phyloP scores from a whole-genome alignment of 2,329 filamentous ascomycete genomes.

The Mollisia scopiformis region DNA sequence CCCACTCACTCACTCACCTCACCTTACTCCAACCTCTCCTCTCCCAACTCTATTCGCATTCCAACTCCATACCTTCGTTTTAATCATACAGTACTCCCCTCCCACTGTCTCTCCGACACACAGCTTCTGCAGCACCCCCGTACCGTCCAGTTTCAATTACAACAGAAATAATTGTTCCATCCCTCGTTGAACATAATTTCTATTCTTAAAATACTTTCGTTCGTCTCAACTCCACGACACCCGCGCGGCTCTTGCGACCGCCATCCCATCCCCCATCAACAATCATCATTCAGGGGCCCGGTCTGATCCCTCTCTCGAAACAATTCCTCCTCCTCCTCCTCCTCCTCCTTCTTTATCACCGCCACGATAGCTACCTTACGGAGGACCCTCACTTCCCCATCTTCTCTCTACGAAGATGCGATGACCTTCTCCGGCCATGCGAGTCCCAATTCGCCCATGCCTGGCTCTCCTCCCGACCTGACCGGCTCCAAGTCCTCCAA shows the following conservation, averaged over 20 bases:
- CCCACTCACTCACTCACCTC: not conserved
- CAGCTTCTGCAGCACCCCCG: constrained; percentile 21
- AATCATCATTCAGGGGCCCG: not conserved
- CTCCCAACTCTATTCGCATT: not conserved
- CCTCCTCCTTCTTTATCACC: constrained; percentile 16
- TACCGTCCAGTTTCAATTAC: not conserved
- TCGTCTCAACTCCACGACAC: constrained; percentile 2
- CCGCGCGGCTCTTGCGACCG: constrained; percentile 9
- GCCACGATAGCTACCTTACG: constrained; percentile 38
- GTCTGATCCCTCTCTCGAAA: not conserved
- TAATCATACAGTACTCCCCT: too few relatives aligned
- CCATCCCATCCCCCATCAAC: constrained; percentile 1
- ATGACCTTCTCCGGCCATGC: constrained; percentile 32
- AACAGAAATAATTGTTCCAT: constrained; percentile 6
- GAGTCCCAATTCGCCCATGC: constrained; percentile 37
- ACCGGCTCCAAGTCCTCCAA: constrained; percentile 87
- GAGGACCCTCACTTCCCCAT: constrained; percentile 27
- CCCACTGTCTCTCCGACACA: not conserved
- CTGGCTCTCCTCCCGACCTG: constrained; percentile 77
- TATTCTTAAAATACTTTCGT: constrained; percentile 6
- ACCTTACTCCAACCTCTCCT: not conserved
- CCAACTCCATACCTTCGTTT: not conserved
- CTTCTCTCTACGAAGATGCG: constrained; percentile 33
- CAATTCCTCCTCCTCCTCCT: not conserved
- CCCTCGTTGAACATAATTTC: constrained; percentile 10